phyloP scores from a whole-genome alignment of 2,329 filamentous ascomycete species.

The Penicillium olsonii region DNA sequence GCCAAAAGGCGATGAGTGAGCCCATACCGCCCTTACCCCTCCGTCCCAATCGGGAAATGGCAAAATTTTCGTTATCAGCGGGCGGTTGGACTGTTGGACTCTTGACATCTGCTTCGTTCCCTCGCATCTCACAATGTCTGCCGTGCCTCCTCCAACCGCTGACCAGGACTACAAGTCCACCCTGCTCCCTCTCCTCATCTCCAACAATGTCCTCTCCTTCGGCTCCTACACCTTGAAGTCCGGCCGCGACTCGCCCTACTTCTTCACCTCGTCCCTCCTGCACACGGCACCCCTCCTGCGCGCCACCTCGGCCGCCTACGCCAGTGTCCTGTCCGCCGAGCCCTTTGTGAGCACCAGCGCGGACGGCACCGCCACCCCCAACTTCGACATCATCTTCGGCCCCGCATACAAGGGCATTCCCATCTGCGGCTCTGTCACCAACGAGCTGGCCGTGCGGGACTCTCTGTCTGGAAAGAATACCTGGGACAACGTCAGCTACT shows the following conservation, averaged over 20 bases:
- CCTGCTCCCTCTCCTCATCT: conserved; percentile 41
- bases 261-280: conserved; percentile 95
- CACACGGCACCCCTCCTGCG: conserved; percentile 76
- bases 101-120: conserved; percentile 1
- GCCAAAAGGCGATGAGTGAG: neutral
- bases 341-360: conserved; percentile 42
- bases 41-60: conserved; percentile 14
- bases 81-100: neutral
- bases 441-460: conserved; percentile 73
- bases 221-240: conserved; percentile 76
- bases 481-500: conserved; percentile 74
- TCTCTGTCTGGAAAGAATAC: conserved; percentile 48
- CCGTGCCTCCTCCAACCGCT: conserved; percentile 26
- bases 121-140: conserved; percentile 24
- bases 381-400: conserved; percentile 84
- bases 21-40: conserved; percentile 25
- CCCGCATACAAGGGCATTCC: conserved; percentile 98
- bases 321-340: conserved; percentile 58
- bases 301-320: conserved; percentile 80
- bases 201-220: conserved; percentile 45
- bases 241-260: conserved; percentile 86
- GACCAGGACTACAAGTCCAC: conserved; percentile 40
- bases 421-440: conserved; percentile 74
- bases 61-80: conserved; percentile 24
- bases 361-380: conserved; percentile 43